These are phyloP conservation scores for Populus hybrid DNA, from an alignment of 441 rosid genomes.

Conservation along the genomic window DNA sequence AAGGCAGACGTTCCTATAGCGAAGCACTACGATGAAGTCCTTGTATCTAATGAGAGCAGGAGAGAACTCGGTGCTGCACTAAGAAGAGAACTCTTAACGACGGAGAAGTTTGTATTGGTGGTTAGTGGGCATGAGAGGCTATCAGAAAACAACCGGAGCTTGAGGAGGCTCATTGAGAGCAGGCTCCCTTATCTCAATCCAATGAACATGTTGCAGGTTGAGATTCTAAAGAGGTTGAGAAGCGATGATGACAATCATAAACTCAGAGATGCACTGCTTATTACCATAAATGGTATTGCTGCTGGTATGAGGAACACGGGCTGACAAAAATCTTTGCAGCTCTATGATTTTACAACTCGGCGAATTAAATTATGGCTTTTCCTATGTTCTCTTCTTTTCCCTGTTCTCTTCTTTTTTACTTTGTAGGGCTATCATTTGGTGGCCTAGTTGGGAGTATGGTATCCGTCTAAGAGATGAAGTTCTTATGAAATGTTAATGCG, in stretches of 20 bases:
- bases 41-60: conserved; percentile 59
- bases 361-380: not conserved
- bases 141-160: conserved; percentile 68
- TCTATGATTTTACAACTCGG: not conserved
- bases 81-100: conserved; percentile 55
- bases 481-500: conserved; percentile 1
- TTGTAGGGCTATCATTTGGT: not conserved
- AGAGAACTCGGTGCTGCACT: conserved; percentile 63
- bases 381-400: not conserved
- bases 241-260: conserved; percentile 69
- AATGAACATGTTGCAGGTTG: conserved; percentile 84
- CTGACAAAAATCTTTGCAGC: conserved; percentile 20
- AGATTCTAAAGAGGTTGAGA: conserved; percentile 77
- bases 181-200: conserved; percentile 88
- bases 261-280: conserved; percentile 88
- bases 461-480: not conserved
- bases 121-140: conserved; percentile 78
- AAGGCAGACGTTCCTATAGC: conserved; percentile 86
- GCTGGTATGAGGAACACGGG: conserved; percentile 96
- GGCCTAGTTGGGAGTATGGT: not conserved
- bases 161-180: conserved; percentile 83
- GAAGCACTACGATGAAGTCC: conserved; percentile 85
- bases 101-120: conserved; percentile 73
- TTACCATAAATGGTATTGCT: conserved; percentile 88
- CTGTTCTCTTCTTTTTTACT: not conserved